Conservation (phyloP, 1,284 basidiomycete genomes). For the Rhodotorula sp. region DNA sequence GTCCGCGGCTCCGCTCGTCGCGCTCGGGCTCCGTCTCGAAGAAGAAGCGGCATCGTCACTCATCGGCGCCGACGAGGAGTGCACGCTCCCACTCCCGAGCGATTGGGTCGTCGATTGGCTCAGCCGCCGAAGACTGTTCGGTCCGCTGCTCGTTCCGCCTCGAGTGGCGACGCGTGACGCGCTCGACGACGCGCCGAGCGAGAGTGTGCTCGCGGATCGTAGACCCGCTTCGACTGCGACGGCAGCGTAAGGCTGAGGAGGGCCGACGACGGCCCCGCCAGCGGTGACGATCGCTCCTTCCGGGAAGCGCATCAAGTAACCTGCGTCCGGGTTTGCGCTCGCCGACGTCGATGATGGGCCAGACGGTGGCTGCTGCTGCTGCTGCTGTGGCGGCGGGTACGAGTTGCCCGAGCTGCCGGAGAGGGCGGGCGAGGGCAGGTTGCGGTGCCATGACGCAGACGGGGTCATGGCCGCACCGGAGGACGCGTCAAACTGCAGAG, state of each 20-base stretch:
- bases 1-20: slow-evolving; percentile 3
- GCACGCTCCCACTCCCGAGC: slow-evolving; percentile 12
- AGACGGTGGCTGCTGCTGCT: not conserved
- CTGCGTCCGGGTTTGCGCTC: not conserved
- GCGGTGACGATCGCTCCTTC: slow-evolving; percentile 33
- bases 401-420: slow-evolving; percentile 25
- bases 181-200: slow-evolving; percentile 7
- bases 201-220: not conserved
- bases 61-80: not conserved
- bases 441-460: slow-evolving; percentile 3
- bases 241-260: slow-evolving; percentile 3
- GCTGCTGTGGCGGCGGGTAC: not conserved
- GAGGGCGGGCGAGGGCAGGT: slow-evolving; percentile 31
- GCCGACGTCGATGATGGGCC: not conserved
- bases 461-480: not conserved
- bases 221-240: not conserved
- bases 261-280: slow-evolving; percentile 11
- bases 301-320: slow-evolving; percentile 40
- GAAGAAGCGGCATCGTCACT: slow-evolving; percentile 5
- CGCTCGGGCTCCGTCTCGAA: not conserved
- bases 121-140: slow-evolving; percentile 8
- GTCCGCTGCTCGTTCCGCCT: not conserved
- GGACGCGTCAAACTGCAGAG: not conserved
- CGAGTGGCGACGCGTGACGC: slow-evolving; percentile 4
- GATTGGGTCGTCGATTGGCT: slow-evolving; percentile 17